Evolutionary conservation across 495 filamentous ascomycete species (phyloP).

Genomic region (Talaromyces adpressus): DNA sequence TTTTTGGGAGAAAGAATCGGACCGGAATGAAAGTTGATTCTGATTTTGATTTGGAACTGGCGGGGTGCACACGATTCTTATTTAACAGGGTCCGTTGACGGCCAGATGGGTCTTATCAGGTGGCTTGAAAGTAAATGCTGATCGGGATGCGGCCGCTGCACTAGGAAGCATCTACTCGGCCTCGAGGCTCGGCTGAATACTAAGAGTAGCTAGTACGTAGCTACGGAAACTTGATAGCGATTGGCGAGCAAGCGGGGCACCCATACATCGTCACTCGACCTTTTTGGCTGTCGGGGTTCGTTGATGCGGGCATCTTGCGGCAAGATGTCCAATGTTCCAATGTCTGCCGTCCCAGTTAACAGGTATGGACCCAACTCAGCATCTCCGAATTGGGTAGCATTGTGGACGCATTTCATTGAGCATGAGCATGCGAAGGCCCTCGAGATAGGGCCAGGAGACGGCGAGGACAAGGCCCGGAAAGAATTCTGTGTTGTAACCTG

Average conservation of each 20-base stretch:
- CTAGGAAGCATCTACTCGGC: neutral
- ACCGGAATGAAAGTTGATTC: neutral
- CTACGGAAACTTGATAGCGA: neutral
- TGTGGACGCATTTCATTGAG: neutral
- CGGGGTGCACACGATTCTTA: neutral
- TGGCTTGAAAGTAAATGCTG: neutral
- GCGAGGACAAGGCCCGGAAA: neutral
- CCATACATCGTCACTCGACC: neutral
- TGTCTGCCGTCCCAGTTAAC: neutral
- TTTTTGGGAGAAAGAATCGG: neutral
- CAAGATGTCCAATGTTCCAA: neutral
- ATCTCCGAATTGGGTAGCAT: neutral
- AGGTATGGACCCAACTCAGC: neutral
- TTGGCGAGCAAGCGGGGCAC: conserved; percentile 1
- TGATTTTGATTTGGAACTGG: neutral
- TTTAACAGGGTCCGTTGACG: neutral
- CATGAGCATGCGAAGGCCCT: neutral
- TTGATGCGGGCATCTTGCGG: neutral
- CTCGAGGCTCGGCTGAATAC: neutral
- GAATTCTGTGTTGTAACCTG: neutral
- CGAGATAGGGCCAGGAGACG: neutral
- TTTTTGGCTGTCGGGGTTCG: neutral
- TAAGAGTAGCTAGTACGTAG: neutral
- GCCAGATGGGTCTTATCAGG: neutral
- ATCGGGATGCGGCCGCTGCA: neutral